Base-by-base conservation (phyloP, 164 flowering plant species). In the Santalum album region DNA sequence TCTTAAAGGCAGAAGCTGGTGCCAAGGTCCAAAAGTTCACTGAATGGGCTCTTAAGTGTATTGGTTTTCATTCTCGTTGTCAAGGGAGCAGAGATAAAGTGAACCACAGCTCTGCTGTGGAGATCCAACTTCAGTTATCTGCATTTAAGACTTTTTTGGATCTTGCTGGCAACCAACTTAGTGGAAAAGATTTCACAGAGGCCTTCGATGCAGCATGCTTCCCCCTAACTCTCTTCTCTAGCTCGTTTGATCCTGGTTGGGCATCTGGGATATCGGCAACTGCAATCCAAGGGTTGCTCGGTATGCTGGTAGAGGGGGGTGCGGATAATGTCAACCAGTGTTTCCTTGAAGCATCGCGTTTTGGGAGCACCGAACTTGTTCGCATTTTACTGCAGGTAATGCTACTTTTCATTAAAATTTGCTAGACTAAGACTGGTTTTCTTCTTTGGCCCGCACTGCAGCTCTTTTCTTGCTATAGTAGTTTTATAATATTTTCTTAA, bases 141-240 rank as follows among this genome's bases (percentile, higher is more conserved):
- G 97, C 97, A 49, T 90, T 90, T 70, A 87, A 85, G 74, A 64
- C 72, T 18, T 90, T 90, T 62, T 60, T 90, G 23, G 97, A 90
- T 74, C 85, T 87, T 66, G 95, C 94, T 32, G 95, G 97, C 40
- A 76, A 80, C 54, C 84, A 81, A n/a, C 95, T 90, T 44, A 75
- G 87, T 0, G 96, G 94, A 53, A 90, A 90, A 72, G 95, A 90
- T 71, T 87, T 87, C 65, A 87, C 94, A 2, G 97, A 90, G 78
- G 95, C 97, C 22, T 90, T 90, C 64, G 97, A 90, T 78, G 95
- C 97, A 6, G 96, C 97, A 55, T 90, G 97, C 65, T 90, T 90
- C 60, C 97, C 97, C 16, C 87, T 90, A 9, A 90, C 95, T 34
- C 94, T 90, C n/a, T 90, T 90, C 70, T 87, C 96, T 59, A 85